Percentiles rank a stretch among this genome's conserved stretches.
phyloP scores from a whole-genome alignment of 768 basidiomycete genomes.

The Termitomyces sp. region DNA sequence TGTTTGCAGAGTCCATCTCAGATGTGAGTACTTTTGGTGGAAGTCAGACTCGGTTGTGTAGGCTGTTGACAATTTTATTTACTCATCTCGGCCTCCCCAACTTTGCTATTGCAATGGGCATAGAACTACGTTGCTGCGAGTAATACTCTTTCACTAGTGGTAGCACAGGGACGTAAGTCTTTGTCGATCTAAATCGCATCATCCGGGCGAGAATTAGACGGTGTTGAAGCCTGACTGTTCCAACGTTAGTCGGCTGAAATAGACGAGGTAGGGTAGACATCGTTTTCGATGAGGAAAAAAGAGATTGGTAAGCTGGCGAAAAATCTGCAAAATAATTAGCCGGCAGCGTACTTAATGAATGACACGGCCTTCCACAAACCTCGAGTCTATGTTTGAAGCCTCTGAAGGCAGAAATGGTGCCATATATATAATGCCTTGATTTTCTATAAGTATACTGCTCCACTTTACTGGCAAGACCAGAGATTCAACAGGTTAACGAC shows the following conservation, averaged over 20 bases:
- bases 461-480: background rate
- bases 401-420: background rate
- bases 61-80: too few relatives aligned
- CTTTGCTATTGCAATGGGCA: too few relatives aligned
- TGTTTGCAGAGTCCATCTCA: too few relatives aligned
- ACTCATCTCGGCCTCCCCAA: too few relatives aligned
- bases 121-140: constrained; percentile 28
- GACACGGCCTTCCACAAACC: background rate
- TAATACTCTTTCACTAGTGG: constrained; percentile 32
- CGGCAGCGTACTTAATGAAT: background rate
- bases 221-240: constrained; percentile 30
- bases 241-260: constrained; percentile 38
- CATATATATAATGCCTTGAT: background rate
- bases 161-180: constrained; percentile 22
- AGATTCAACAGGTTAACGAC: too few relatives aligned
- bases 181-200: constrained; percentile 13
- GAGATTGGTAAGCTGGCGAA: background rate
- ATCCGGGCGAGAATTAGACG: constrained; percentile 40
- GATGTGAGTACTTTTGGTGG: too few relatives aligned
- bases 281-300: background rate
- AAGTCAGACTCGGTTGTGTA: too few relatives aligned
- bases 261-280: constrained; percentile 18
- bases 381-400: background rate
- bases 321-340: background rate
- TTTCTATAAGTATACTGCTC: background rate